Evolutionary conservation across 1,139 yeast species (phyloP), one percentile per base, ranked within the genome.

Genomic region (Magnusiomyces tetraspermus): DNA sequence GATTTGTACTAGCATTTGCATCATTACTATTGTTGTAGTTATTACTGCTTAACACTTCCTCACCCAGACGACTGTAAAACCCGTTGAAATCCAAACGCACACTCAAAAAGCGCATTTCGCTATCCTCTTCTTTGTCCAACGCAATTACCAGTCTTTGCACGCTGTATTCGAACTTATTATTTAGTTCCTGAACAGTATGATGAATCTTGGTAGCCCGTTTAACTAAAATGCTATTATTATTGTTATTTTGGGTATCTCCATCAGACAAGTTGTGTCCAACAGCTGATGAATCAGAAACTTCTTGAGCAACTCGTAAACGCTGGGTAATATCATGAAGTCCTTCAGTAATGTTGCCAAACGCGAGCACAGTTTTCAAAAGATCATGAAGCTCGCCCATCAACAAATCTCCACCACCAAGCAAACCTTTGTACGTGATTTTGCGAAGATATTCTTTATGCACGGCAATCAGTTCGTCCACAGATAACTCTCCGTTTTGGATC

Each of bases 61-160:
- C 33, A n/a, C 15, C 15, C 19, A 36, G 40, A 10, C 40, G 40
- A 17, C 40, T 36, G 50, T 70, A 70, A 53, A 62, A 68, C 42
- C 64, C 68, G 54, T 70, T 70, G 51, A 67, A 70, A 53, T 70
- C 69, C 46, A 70, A 60, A 36, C 73, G 62, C 6, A 68, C 67
- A 1, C 70, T 71, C 41, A 70, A 56, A 48, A 70, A 68, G 50
- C 69, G 55, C 68, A 70, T 68, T 52, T 70, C 73, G 33, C 61
- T 58, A 48, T 69, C 70, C 23, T 60, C 62, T 49, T 66, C 66
- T 19, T 59, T 52, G 15, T 65, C 58, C 43, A 69, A 60, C 24
- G 63, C 65, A 24, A 58, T 55, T 17, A 69, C 64, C 30, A 65
- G 53, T 40, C 57, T 56, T 22, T 61, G 57, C 24, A 64, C 62